A percentile compares a stretch with the other conserved stretches of the same genome.
Evolutionary conservation across 176 grass and related monocot genomes (phyloP).

Genomic region (Coix lacrymajobi): DNA sequence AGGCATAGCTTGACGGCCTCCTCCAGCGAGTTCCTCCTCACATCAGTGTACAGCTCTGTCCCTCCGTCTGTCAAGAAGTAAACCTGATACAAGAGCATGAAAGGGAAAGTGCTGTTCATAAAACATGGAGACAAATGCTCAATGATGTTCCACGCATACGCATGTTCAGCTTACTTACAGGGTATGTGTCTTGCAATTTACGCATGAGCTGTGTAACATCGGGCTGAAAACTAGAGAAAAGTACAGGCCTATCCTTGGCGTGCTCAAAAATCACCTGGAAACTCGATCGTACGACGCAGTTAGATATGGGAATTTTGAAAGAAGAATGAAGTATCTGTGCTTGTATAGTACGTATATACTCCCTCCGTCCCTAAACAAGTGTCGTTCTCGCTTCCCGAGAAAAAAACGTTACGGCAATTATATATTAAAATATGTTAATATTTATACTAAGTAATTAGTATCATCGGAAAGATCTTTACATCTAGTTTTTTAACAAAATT

Average conservation of each 20-base stretch:
- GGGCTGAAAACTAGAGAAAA: conserved; percentile 95
- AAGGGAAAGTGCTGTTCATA: background rate
- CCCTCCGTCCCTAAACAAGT: no score
- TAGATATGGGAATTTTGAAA: background rate
- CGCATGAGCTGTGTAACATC: conserved; percentile 62
- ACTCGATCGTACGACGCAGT: background rate
- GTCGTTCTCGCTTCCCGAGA: no score
- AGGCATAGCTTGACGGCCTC: conserved; percentile 72
- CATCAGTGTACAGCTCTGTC: conserved; percentile 43
- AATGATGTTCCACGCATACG: background rate
- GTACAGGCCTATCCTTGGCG: conserved; percentile 66
- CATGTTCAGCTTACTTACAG: conserved; percentile 42
- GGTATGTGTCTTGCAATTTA: conserved; percentile 66
- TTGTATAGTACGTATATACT: background rate
- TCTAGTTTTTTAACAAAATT: no score
- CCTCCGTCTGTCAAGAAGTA: conserved; percentile 92
- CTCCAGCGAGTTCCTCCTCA: conserved; percentile 80
- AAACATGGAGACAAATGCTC: background rate
- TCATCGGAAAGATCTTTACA: no score
- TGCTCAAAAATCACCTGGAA: conserved; percentile 56
- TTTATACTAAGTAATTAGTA: no score
- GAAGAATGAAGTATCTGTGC: background rate
- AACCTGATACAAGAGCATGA: conserved; percentile 39
- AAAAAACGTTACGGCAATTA: no score
- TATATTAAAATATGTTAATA: no score